Conservation (phyloP, 2,329 filamentous ascomycete species). For the Cyanodermella asteris region DNA sequence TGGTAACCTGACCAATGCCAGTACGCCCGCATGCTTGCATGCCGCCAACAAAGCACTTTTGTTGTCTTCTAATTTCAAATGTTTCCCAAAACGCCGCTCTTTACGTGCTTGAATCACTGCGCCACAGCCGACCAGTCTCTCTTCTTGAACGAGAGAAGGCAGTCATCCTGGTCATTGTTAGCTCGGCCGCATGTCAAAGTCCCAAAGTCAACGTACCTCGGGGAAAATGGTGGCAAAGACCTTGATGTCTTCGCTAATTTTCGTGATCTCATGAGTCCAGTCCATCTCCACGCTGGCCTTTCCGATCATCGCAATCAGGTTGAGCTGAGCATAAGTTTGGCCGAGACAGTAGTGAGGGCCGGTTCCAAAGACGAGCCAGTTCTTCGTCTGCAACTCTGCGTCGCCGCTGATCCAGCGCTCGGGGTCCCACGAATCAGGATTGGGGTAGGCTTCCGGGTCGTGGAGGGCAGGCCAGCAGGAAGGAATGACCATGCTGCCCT, state of each 20-base stretch:
- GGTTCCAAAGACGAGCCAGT: conserved; percentile 88
- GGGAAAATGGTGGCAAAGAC: conserved; percentile 98
- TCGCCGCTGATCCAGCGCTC: conserved; percentile 81
- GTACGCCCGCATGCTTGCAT: no score
- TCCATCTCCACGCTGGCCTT: conserved; percentile 73
- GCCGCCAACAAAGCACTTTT: no score
- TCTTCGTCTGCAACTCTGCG: conserved; percentile 81
- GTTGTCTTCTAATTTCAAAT: no score
- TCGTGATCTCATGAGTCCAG: conserved; percentile 76
- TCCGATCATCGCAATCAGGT: conserved; percentile 72
- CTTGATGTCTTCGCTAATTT: conserved; percentile 78
- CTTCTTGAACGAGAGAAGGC: no score
- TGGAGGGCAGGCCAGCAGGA: conserved; percentile 78
- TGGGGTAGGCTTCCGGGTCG: conserved; percentile 77
- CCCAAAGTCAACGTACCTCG: conserved; percentile 42
- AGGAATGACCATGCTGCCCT: conserved; percentile 87
- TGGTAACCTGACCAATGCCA: no score
- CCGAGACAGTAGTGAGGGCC: conserved; percentile 94
- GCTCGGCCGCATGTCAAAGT: conserved; percentile 3
- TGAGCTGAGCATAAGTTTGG: conserved; percentile 74
- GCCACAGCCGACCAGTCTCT: no score
- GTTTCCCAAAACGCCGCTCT: no score
- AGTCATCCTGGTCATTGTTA: conserved; percentile 9
- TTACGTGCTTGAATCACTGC: no score
- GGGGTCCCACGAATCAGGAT: conserved; percentile 73